phyloP scores from a whole-genome alignment of 2,329 filamentous ascomycete genomes.

The Colletotrichum lupini region DNA sequence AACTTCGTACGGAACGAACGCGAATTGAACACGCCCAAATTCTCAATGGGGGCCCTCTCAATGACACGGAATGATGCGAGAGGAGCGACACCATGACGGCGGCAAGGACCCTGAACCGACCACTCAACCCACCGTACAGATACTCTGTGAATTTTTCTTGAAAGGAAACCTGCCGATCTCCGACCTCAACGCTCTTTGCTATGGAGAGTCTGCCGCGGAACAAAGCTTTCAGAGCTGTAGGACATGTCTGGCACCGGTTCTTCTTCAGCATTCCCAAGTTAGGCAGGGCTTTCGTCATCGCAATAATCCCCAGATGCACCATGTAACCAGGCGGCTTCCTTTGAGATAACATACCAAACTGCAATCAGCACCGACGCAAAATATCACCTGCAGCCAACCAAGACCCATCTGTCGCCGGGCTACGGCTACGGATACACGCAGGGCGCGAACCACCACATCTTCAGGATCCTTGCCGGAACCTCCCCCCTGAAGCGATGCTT shows the following conservation, averaged over 20 bases:
- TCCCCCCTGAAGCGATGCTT: background rate
- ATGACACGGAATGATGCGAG: constrained; percentile 25
- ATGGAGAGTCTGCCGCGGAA: background rate
- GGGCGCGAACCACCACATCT: constrained; percentile 13
- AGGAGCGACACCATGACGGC: constrained; percentile 17
- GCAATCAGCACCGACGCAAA: background rate
- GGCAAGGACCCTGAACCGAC: constrained; percentile 18
- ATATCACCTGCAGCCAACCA: background rate
- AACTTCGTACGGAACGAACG: background rate
- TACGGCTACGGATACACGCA: constrained; percentile 1
- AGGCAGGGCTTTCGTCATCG: background rate
- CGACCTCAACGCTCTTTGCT: background rate
- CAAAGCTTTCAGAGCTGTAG: background rate
- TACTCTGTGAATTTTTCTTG: background rate
- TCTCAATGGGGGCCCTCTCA: background rate
- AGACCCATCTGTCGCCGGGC: background rate
- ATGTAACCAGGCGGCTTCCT: background rate
- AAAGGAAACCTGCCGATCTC: background rate
- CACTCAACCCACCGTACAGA: background rate
- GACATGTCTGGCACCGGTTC: background rate
- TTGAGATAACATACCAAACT: background rate
- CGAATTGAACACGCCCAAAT: background rate
- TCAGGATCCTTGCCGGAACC: background rate
- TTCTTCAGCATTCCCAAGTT: background rate
- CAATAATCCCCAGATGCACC: background rate